Evolutionary conservation across 2,329 filamentous ascomycete genomes (phyloP).

Genomic region (Colletotrichum cereale): DNA sequence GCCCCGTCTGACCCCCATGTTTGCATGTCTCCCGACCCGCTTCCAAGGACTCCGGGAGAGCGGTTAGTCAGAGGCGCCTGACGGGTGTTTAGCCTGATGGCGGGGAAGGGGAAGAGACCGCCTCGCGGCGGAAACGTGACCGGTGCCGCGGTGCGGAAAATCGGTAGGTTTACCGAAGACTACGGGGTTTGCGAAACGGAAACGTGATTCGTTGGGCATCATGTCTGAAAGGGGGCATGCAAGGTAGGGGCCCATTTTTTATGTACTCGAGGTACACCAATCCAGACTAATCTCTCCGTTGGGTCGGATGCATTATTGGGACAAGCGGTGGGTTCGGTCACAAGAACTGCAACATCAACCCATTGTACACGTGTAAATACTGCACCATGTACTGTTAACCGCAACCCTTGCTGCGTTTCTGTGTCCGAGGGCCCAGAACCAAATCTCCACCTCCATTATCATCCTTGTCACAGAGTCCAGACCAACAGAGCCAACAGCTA

Average conservation of each 20-base stretch:
- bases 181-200: neutral
- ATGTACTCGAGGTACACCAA: neutral
- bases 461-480: slow-evolving; percentile 13
- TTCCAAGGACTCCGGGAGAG: slow-evolving; percentile 26
- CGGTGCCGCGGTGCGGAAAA: slow-evolving; percentile 24
- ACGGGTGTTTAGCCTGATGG: neutral
- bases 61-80: slow-evolving; percentile 28
- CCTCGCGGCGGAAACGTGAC: slow-evolving; percentile 17
- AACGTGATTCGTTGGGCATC: slow-evolving; percentile 8
- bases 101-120: neutral
- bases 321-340: neutral
- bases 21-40: neutral
- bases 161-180: slow-evolving; percentile 24
- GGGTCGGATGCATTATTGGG: neutral
- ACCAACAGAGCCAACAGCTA: slow-evolving; percentile 15
- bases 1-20: neutral
- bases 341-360: slow-evolving; percentile 1
- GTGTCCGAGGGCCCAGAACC: slow-evolving; percentile 7
- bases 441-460: neutral
- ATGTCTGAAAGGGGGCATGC: neutral
- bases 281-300: neutral
- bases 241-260: neutral
- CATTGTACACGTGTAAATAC: neutral
- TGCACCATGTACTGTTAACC: neutral
- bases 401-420: neutral